phyloP scores from a whole-genome alignment of 495 filamentous ascomycete species.

The Talaromyces adpressus region DNA sequence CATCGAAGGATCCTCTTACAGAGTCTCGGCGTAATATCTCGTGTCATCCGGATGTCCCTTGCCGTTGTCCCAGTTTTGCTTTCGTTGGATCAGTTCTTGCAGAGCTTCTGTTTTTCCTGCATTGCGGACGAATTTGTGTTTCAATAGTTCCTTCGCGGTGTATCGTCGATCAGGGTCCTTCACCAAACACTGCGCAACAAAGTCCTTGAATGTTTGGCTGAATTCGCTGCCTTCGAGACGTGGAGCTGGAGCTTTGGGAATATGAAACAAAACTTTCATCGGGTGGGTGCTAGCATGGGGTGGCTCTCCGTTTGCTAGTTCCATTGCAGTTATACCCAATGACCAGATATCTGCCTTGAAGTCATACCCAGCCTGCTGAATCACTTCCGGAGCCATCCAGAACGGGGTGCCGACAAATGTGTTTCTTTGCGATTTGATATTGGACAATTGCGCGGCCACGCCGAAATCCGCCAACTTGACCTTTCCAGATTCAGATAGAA shows the following conservation, averaged over 20 bases:
- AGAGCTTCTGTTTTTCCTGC: conserved; percentile 79
- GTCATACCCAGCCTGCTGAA: conserved; percentile 93
- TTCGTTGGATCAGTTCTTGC: conserved; percentile 80
- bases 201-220: conserved; percentile 89
- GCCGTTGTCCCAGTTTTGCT: conserved; percentile 69
- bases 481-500: conserved; percentile 79
- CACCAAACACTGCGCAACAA: conserved; percentile 79
- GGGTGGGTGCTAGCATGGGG: conserved; percentile 87
- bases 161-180: conserved; percentile 83
- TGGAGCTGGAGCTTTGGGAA: conserved; percentile 86
- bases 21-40: conserved; percentile 87
- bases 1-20: conserved; percentile 36
- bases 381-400: conserved; percentile 99
- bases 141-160: conserved; percentile 80
- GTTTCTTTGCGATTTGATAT: conserved; percentile 96
- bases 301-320: conserved; percentile 87
- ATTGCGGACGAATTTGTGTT: conserved; percentile 79
- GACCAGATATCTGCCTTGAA: conserved; percentile 99
- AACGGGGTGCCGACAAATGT: conserved; percentile 99
- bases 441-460: conserved; percentile 91
- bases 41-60: conserved; percentile 52
- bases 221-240: conserved; percentile 76
- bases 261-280: conserved; percentile 98
- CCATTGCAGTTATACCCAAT: conserved; percentile 90
- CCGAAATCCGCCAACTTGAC: conserved; percentile 98